Evolutionary conservation across 2,329 filamentous ascomycete species (phyloP), one percentile per base, ranked within the genome.

Genomic region (Penicillium sp.): DNA sequence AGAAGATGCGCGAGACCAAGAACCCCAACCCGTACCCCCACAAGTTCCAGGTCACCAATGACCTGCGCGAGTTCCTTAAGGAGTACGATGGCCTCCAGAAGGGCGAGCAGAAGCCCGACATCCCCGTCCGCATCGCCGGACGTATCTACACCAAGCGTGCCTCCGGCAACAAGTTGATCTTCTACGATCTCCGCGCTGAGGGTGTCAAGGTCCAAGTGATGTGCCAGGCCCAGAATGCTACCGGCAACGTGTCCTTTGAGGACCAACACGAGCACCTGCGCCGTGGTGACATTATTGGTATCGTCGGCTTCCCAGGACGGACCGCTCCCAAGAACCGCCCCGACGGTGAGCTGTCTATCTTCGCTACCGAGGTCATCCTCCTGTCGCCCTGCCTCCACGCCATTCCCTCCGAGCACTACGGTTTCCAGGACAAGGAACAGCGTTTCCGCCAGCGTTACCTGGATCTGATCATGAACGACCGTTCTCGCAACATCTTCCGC

Each of bases 391-490:
- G 92, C 74, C 76, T 99, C 67, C 92, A 96, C 74, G 87, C 90
- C 77, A 81, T 95, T 62, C 94, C 94, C 24, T 71, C 70, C 55
- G 90, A 94, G 73, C 87, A 92, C 76, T 96, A 90, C 70, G 92
- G 92, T 56, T 91, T 97, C 80, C 92, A 95, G 81, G 92, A 97
- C 71, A 84, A 91, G 69, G 94, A 99, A 75, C 88, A 92, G 74
- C 85, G 94, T 55, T 92, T 90, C 81, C 88, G 95, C 64, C 89
- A 96, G 78, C 84, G 92, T 54, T 95, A 96, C 73, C 84, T 99
- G 46, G 94, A 99, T 73, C 79, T 99, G 63, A 94, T 99, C 75
- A 95, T 97, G 87, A 96, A 99, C 76, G 89, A 95, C 67, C 81
- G 81, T 56, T 90, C 88, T 41, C 85, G 91, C 49, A 83, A 95